These are phyloP conservation scores for Cyberlindnera lachancei DNA, from an alignment of 805 yeast species.

Conservation along the genomic window DNA sequence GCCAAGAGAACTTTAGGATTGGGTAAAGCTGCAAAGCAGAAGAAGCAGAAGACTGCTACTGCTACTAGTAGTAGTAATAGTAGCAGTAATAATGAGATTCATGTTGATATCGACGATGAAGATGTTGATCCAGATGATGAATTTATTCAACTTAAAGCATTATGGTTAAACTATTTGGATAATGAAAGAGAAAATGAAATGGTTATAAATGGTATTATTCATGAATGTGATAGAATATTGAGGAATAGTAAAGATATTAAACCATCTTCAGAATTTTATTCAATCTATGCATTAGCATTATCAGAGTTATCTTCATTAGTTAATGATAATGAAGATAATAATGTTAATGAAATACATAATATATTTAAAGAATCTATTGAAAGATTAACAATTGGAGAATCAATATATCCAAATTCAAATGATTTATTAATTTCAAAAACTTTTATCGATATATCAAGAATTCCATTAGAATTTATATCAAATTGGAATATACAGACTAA, in stretches of 20 bases:
- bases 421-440: slow-evolving; percentile 46
- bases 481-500: slow-evolving; percentile 38
- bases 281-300: slow-evolving; percentile 67
- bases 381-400: slow-evolving; percentile 53
- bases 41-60: slow-evolving; percentile 27
- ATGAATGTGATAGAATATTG: slow-evolving; percentile 80
- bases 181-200: slow-evolving; percentile 56
- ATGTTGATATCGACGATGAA: slow-evolving; percentile 64
- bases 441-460: slow-evolving; percentile 46
- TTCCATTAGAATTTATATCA: slow-evolving; percentile 52
- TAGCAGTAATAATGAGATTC: slow-evolving; percentile 34
- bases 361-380: slow-evolving; percentile 70
- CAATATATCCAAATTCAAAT: slow-evolving; percentile 36
- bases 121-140: slow-evolving; percentile 73
- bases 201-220: slow-evolving; percentile 77
- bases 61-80: slow-evolving; percentile 4
- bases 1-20: slow-evolving; percentile 63
- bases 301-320: slow-evolving; percentile 56
- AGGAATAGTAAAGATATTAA: slow-evolving; percentile 29
- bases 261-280: slow-evolving; percentile 50
- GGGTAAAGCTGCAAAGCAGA: slow-evolving; percentile 48
- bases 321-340: slow-evolving; percentile 36
- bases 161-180: slow-evolving; percentile 57
- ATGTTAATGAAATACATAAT: slow-evolving; percentile 36
- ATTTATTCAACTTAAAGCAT: slow-evolving; percentile 62